Base-by-base conservation (phyloP, 1,284 basidiomycete genomes). In the Leccinum subspadiceum region DNA sequence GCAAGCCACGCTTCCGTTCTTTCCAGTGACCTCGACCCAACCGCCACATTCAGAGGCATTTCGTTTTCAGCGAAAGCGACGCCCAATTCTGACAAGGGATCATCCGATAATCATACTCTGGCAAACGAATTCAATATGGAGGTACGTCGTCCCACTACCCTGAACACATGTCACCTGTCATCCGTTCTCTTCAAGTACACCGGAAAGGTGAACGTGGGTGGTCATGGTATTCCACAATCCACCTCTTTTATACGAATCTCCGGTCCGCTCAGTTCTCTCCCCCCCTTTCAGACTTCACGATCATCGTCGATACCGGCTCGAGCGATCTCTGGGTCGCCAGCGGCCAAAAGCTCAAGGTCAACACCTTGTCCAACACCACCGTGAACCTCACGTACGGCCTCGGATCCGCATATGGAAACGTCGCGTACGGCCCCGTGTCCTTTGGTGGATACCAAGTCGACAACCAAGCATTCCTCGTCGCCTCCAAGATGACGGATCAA, bases 341-440 rank as follows among this genome's bases (percentile, higher is more conserved):
- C n/a, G 29, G 39, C 41, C 52, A 62, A 56, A 73, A 66, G 5
- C 59, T 71, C 26, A 63, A 60, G 29, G 55, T 73, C 10, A 64
- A 61, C 53, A 59, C 56, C 3, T 57, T 60, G 51, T 69, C 72
- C 13, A 61, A 61, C 33, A 70, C 61, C 2, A 64, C 63, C 22
- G 56, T 74, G 2, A 74, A 74, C 29, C 66, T 71, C 31, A 74
- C 72, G 24, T 71, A 73, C 33, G 72, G 70, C 35, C 49, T 74
- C 17, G 72, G 70, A 15, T 74, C 68, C 6, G 70, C 71, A 0
- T 63, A 59, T 4, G 72, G 72, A 10, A 62, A 60, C 39, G 60
- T 71, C 46, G 62, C 57, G 2, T 71, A 72, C n/a, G 63, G 50
- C 5, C 58, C 65, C 20, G 70, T 71, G 6, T 55, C 60, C 1